phyloP scores from a whole-genome alignment of 306 rosid species.

The Acacia crassicarpa region DNA sequence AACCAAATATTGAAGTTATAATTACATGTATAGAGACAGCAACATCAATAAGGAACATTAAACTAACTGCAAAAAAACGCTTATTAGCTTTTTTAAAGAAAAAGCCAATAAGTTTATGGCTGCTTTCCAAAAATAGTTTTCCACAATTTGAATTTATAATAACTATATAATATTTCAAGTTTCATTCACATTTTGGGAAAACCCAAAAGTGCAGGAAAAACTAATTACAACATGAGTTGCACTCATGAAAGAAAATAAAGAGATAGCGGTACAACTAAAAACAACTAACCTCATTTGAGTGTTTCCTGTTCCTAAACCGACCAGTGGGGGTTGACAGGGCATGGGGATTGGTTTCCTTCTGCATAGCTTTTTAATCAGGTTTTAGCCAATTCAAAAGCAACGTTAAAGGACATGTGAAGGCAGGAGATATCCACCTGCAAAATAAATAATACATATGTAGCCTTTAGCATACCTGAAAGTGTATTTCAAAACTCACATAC shows the following conservation, averaged over 20 bases:
- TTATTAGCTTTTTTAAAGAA: background rate
- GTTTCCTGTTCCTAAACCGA: constrained; percentile 69
- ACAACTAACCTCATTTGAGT: constrained; percentile 70
- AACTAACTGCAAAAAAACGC: background rate
- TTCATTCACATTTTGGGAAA: constrained; percentile 29
- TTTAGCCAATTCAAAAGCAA: constrained; percentile 34
- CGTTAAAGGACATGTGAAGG: constrained; percentile 30
- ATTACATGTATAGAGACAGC: background rate
- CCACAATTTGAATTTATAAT: background rate
- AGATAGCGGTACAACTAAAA: background rate
- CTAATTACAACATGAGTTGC: constrained; percentile 18
- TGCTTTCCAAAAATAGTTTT: constrained; percentile 20
- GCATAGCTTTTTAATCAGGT: constrained; percentile 53
- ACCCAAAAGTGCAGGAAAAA: background rate
- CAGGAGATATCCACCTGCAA: constrained; percentile 46
- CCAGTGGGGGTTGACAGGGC: constrained; percentile 36
- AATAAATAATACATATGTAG: constrained; percentile 30
- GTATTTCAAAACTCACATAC: constrained; percentile 4
- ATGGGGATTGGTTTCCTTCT: constrained; percentile 47
- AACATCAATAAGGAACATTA: background rate
- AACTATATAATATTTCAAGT: background rate
- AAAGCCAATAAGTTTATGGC: background rate
- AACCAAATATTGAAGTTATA: background rate
- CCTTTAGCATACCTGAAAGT: constrained; percentile 16
- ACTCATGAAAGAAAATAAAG: background rate